These are phyloP conservation scores for Aotearoamyces nothofagi DNA, from an alignment of 2,329 filamentous ascomycete species.

Conservation along the genomic window DNA sequence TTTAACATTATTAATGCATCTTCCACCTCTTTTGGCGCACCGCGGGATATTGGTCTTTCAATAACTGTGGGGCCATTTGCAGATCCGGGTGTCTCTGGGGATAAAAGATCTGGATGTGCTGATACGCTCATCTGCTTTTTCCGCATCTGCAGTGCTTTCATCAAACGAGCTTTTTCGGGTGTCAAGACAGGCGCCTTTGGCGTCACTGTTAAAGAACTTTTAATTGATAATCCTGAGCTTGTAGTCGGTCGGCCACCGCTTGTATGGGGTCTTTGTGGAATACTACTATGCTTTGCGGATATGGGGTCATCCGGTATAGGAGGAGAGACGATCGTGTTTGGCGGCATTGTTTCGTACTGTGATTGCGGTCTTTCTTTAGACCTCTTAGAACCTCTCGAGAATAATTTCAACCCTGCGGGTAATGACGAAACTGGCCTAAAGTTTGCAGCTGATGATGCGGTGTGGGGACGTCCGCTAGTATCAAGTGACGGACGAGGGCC, in stretches of 20 bases:
- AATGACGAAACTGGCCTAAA: constrained; percentile 64
- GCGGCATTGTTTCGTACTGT: constrained; percentile 10
- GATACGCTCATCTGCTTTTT: constrained; percentile 54
- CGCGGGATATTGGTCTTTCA: constrained; percentile 3
- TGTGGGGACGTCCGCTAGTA: constrained; percentile 39
- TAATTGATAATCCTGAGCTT: constrained; percentile 14
- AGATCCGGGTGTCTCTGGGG: constrained; percentile 1
- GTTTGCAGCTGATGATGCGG: constrained; percentile 39
- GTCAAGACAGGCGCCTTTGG: constrained; percentile 41
- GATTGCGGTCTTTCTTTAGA: constrained; percentile 27
- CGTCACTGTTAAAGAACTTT: constrained; percentile 10
- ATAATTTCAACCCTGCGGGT: constrained; percentile 64
- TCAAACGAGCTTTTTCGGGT: constrained; percentile 78
- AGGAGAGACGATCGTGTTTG: constrained; percentile 15
- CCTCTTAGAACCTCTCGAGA: constrained; percentile 41
- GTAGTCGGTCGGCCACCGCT: constrained; percentile 19
- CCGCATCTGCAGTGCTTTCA: constrained; percentile 85
- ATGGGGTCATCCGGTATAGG: no score
- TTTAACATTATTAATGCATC: constrained; percentile 12
- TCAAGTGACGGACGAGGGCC: constrained; percentile 71
- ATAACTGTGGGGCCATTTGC: background rate
- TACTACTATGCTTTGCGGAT: no score
- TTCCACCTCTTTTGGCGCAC: constrained; percentile 10
- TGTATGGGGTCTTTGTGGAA: constrained; percentile 15
- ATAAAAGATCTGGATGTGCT: constrained; percentile 1